Conservation (phyloP, 495 filamentous ascomycete species). For the Evernia prunastri region DNA sequence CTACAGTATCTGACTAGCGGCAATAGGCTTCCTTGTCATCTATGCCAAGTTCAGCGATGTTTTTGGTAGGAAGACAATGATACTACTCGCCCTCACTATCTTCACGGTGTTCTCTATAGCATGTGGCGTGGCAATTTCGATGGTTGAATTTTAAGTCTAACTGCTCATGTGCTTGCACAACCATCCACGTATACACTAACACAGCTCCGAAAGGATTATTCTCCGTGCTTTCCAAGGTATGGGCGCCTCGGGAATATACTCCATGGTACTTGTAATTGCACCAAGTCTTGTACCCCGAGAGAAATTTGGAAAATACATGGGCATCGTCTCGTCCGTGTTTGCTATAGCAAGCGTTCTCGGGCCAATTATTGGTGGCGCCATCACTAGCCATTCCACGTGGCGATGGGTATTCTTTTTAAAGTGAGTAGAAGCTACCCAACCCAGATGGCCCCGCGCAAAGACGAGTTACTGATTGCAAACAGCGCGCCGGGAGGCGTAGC, state of each 20-base stretch:
- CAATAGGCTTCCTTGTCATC: not conserved
- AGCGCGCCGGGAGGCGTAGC: constrained; percentile 37
- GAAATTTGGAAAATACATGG: constrained; percentile 41
- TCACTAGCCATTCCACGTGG: constrained; percentile 36
- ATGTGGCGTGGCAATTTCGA: not conserved
- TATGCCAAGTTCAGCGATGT: not conserved
- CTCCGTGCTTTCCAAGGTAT: constrained; percentile 55
- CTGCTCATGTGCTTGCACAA: too few relatives aligned
- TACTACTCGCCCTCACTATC: not conserved
- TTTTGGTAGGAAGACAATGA: not conserved
- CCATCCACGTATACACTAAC: too few relatives aligned
- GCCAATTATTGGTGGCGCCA: constrained; percentile 40
- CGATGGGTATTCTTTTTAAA: constrained; percentile 31
- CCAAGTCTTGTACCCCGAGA: constrained; percentile 45
- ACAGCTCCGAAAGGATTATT: constrained; percentile 40
- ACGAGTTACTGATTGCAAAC: not conserved
- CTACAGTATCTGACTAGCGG: not conserved
- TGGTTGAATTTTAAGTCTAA: not conserved
- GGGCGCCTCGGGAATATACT: constrained; percentile 48
- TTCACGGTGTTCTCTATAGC: not conserved
- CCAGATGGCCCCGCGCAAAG: not conserved
- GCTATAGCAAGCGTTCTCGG: constrained; percentile 28
- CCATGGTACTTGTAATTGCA: constrained; percentile 41
- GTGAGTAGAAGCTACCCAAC: too few relatives aligned
- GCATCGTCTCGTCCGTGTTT: constrained; percentile 35